Evolutionary conservation across 208 protist species (phyloP).

Genomic region (Wallacemonas sp.): DNA sequence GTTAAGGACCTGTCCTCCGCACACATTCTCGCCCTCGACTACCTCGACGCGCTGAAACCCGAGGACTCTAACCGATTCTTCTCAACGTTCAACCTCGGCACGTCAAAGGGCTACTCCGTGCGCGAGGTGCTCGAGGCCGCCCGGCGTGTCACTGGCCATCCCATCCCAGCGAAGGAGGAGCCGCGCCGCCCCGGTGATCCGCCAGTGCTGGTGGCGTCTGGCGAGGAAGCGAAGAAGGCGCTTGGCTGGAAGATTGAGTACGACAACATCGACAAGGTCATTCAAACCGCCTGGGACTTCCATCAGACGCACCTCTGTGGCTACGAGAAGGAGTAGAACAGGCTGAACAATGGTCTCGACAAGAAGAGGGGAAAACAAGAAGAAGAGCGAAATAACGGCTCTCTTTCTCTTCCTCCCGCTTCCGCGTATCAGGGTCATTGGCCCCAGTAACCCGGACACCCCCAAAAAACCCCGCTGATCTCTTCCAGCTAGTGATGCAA

Average conservation of each 20-base stretch:
- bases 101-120: slow-evolving; percentile 93
- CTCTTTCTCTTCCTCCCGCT: slow-evolving; percentile 5
- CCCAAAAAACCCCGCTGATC: no score
- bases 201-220: slow-evolving; percentile 69
- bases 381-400: background rate
- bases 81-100: slow-evolving; percentile 95
- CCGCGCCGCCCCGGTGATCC: slow-evolving; percentile 69
- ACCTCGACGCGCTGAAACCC: slow-evolving; percentile 39
- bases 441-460: no score
- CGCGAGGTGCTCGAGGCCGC: slow-evolving; percentile 94
- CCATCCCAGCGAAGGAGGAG: slow-evolving; percentile 83
- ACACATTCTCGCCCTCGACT: slow-evolving; percentile 92
- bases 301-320: slow-evolving; percentile 54
- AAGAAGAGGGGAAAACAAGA: background rate
- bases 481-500: no score
- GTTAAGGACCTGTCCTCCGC: slow-evolving; percentile 96
- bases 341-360: background rate
- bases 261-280: slow-evolving; percentile 80
- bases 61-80: slow-evolving; percentile 56
- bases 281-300: slow-evolving; percentile 77
- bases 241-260: slow-evolving; percentile 82
- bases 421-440: no score
- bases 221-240: slow-evolving; percentile 43
- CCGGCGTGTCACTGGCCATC: slow-evolving; percentile 85
- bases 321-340: slow-evolving; percentile 18